phyloP scores from a whole-genome alignment of 2,329 filamentous ascomycete genomes.

The Penicillium capsulatum region DNA sequence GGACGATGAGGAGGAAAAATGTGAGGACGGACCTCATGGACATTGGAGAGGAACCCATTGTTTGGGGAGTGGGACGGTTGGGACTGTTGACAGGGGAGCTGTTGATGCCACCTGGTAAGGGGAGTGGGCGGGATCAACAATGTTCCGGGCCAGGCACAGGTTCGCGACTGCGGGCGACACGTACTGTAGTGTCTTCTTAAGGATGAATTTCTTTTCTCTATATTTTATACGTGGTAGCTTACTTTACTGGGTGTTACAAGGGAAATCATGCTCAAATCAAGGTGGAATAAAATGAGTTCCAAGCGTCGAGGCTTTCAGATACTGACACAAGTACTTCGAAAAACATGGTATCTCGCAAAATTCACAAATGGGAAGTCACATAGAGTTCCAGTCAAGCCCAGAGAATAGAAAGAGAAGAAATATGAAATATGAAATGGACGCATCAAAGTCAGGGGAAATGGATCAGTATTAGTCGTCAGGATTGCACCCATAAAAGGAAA shows the following conservation, averaged over 20 bases:
- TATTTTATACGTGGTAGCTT: too few relatives aligned
- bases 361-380: conserved; percentile 13
- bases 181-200: neutral
- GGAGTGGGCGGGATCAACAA: conserved; percentile 25
- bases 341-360: conserved; percentile 26
- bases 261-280: neutral
- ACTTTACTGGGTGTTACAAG: too few relatives aligned
- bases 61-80: conserved; percentile 19
- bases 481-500: conserved; percentile 5
- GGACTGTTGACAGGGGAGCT: conserved; percentile 24
- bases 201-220: too few relatives aligned
- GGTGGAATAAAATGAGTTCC: conserved; percentile 7
- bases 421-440: too few relatives aligned
- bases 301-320: conserved; percentile 11
- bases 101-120: conserved; percentile 38
- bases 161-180: neutral
- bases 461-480: conserved; percentile 18
- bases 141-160: conserved; percentile 28
- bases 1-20: conserved; percentile 34
- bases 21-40: conserved; percentile 30
- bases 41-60: conserved; percentile 31
- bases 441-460: conserved; percentile 2
- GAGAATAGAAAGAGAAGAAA: conserved; percentile 10
- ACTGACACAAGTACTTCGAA: conserved; percentile 16
- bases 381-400: conserved; percentile 6